Evolutionary conservation across 2,329 filamentous ascomycete genomes (phyloP).

Genomic region (Alternaria incomplexa): DNA sequence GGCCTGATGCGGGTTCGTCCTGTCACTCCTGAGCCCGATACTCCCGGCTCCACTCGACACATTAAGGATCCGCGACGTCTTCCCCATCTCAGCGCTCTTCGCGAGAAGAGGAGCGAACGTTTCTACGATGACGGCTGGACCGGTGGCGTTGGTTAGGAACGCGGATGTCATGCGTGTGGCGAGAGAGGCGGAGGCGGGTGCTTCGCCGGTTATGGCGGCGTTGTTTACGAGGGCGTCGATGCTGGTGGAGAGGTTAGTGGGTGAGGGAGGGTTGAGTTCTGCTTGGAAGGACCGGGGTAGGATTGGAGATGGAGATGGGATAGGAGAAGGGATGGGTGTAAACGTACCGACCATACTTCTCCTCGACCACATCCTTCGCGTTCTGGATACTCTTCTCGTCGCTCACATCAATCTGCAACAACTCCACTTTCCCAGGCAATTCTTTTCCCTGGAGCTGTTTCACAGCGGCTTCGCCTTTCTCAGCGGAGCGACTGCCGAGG

Average conservation of each 20-base stretch:
- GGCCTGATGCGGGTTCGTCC: slow-evolving; percentile 21
- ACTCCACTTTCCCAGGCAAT: slow-evolving; percentile 38
- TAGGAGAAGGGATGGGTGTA: too few species aligned
- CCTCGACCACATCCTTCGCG: slow-evolving; percentile 38
- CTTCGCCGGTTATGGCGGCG: slow-evolving; percentile 33
- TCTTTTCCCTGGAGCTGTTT: slow-evolving; percentile 24
- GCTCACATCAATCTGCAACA: slow-evolving; percentile 51
- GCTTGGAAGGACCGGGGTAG: too few species aligned
- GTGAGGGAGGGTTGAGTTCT: too few species aligned
- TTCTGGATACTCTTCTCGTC: slow-evolving; percentile 49
- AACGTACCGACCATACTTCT: slow-evolving; percentile 29
- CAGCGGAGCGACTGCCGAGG: slow-evolving; percentile 19
- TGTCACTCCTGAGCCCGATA: slow-evolving; percentile 33
- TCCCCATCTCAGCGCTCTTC: slow-evolving; percentile 11
- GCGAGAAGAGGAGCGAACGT: slow-evolving; percentile 20
- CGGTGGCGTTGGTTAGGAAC: slow-evolving; percentile 32
- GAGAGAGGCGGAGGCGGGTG: not conserved
- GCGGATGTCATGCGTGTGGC: slow-evolving; percentile 26
- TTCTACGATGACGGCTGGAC: slow-evolving; percentile 13
- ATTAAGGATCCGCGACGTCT: slow-evolving; percentile 39
- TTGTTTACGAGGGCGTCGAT: slow-evolving; percentile 50
- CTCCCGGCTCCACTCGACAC: slow-evolving; percentile 40
- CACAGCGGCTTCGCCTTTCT: slow-evolving; percentile 33
- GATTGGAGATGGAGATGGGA: too few species aligned
- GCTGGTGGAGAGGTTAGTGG: not conserved